Conservation (phyloP, 2,329 filamentous ascomycete species). For the Waltergamsia citrina region DNA sequence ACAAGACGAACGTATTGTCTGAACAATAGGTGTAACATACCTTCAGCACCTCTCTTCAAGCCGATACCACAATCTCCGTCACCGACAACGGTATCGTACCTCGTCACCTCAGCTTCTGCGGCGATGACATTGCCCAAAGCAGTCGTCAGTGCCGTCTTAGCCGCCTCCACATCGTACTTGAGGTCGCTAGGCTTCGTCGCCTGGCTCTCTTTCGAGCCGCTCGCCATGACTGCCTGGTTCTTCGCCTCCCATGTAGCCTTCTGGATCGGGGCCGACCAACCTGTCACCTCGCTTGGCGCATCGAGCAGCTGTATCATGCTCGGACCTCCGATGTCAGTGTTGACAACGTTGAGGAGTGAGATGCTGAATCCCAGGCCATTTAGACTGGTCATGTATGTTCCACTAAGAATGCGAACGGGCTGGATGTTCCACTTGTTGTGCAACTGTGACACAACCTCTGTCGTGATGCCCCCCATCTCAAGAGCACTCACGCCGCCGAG, state of each 20-base stretch:
- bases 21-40: constrained; percentile 19
- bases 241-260: constrained; percentile 54
- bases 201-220: constrained; percentile 18
- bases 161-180: constrained; percentile 39
- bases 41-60: constrained; percentile 78
- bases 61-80: constrained; percentile 88
- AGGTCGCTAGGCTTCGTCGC: constrained; percentile 35
- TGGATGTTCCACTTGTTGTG: constrained; percentile 44
- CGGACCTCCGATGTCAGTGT: constrained; percentile 46
- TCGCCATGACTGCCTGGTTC: constrained; percentile 36
- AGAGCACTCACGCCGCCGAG: constrained; percentile 64
- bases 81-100: constrained; percentile 73
- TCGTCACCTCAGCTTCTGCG: constrained; percentile 62
- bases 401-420: constrained; percentile 55
- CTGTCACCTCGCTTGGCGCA: constrained; percentile 57
- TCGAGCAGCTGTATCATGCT: constrained; percentile 63
- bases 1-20: neutral
- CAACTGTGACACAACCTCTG: constrained; percentile 58
- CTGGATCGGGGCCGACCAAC: constrained; percentile 57
- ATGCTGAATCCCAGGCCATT: constrained; percentile 71
- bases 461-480: constrained; percentile 62
- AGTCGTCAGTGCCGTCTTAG: constrained; percentile 41
- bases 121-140: constrained; percentile 54
- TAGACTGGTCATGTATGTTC: constrained; percentile 71
- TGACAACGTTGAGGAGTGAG: constrained; percentile 55